Evolutionary conservation across 805 yeast species (phyloP).

Genomic region (Wickerhamiella azyma): DNA sequence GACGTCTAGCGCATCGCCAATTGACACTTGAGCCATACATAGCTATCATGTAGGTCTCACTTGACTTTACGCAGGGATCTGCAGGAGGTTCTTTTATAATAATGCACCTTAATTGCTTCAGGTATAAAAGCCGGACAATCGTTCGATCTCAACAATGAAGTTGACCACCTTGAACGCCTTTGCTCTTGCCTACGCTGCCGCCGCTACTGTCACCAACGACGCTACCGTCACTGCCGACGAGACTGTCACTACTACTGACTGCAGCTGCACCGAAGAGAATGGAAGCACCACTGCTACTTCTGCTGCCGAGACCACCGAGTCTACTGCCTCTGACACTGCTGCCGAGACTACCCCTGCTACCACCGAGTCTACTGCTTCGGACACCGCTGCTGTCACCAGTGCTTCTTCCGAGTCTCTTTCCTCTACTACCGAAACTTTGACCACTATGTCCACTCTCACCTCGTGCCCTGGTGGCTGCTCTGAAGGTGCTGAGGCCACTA

Average conservation of each 20-base stretch:
- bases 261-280: neutral
- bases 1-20: too few species aligned
- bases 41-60: neutral
- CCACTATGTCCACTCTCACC: conserved; percentile 1
- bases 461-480: conserved; percentile 2
- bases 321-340: neutral
- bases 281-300: neutral
- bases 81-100: neutral
- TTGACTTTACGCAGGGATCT: neutral
- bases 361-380: neutral
- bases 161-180: neutral
- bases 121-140: neutral
- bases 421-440: conserved; percentile 1
- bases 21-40: neutral
- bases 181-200: neutral
- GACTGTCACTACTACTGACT: neutral
- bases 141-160: neutral
- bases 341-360: too few species aligned
- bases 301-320: neutral
- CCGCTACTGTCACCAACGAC: neutral
- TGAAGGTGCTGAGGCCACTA: neutral
- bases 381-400: neutral
- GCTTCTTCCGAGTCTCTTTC: neutral
- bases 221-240: neutral
- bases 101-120: neutral